These are phyloP conservation scores for Elaeis guineensis DNA, from an alignment of 176 grass and related monocot genomes.

Conservation along the genomic window DNA sequence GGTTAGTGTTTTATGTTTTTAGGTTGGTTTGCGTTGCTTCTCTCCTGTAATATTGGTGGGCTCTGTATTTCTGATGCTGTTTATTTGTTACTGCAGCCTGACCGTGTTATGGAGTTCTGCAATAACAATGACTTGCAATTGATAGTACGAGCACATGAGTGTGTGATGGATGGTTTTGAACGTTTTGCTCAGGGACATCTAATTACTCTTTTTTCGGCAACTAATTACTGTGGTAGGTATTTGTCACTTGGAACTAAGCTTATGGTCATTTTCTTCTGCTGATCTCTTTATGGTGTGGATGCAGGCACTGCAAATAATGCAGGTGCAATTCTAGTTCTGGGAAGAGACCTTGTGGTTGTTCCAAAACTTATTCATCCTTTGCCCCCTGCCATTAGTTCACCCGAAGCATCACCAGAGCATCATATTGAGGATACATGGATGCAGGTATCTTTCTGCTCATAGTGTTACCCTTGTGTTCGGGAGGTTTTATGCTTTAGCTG, in stretches of 20 bases:
- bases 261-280: background rate
- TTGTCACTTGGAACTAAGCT: background rate
- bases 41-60: background rate
- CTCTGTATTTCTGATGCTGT: constrained; percentile 7
- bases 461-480: background rate
- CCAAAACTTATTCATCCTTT: constrained; percentile 99
- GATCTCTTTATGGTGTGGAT: background rate
- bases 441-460: constrained; percentile 47
- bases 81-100: constrained; percentile 50
- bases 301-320: constrained; percentile 94
- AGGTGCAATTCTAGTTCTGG: constrained; percentile 93
- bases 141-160: constrained; percentile 92
- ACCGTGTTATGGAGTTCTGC: constrained; percentile 98
- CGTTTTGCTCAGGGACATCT: constrained; percentile 97
- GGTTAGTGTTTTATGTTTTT: constrained; percentile 36
- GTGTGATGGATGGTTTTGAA: constrained; percentile 99
- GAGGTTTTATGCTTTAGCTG: too few relatives aligned
- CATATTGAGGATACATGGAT: constrained; percentile 96
- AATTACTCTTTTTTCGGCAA: constrained; percentile 97
- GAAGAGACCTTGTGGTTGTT: constrained; percentile 94
- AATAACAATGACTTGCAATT: constrained; percentile 97
- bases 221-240: constrained; percentile 89
- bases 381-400: constrained; percentile 73
- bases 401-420: constrained; percentile 66
- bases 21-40: too few relatives aligned